Conservation (phyloP, 1,284 basidiomycete species). For the Ganoderma meredithae region DNA sequence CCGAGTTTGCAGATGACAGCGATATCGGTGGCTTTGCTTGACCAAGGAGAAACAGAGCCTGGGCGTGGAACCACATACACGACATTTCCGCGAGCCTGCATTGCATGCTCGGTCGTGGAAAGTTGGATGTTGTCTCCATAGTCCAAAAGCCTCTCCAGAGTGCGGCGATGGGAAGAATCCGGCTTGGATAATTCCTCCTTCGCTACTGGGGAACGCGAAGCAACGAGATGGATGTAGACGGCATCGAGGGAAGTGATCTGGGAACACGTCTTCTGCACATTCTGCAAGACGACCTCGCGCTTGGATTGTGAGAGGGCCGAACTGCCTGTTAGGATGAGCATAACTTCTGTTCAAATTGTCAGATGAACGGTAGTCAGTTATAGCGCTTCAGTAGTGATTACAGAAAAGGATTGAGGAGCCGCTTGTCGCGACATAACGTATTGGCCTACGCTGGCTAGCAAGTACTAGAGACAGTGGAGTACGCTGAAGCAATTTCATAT, state of each 20-base stretch:
- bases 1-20: conserved; percentile 86
- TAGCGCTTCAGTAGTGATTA: too few species aligned
- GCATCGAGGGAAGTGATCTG: conserved; percentile 79
- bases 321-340: conserved; percentile 76
- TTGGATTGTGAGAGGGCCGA: conserved; percentile 79
- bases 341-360: conserved; percentile 36
- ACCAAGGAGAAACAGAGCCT: conserved; percentile 93
- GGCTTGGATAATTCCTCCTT: conserved; percentile 57
- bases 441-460: too few species aligned
- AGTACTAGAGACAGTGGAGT: too few species aligned
- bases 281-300: conserved; percentile 71
- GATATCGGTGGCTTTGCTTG: conserved; percentile 97
- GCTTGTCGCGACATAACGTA: too few species aligned
- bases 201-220: conserved; percentile 57
- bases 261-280: conserved; percentile 63
- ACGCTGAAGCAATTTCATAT: too few species aligned
- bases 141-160: conserved; percentile 80
- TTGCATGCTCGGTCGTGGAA: conserved; percentile 50
- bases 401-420: too few species aligned
- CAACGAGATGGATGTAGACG: conserved; percentile 88
- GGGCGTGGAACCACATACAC: conserved; percentile 83
- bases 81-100: conserved; percentile 53
- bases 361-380: background rate
- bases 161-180: conserved; percentile 55
- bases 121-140: conserved; percentile 86